Percentiles rank a stretch among this genome's conserved stretches.
These are phyloP conservation scores for Vaccinium darrowii DNA, from an alignment of 148 eudicot species.

Conservation along the genomic window DNA sequence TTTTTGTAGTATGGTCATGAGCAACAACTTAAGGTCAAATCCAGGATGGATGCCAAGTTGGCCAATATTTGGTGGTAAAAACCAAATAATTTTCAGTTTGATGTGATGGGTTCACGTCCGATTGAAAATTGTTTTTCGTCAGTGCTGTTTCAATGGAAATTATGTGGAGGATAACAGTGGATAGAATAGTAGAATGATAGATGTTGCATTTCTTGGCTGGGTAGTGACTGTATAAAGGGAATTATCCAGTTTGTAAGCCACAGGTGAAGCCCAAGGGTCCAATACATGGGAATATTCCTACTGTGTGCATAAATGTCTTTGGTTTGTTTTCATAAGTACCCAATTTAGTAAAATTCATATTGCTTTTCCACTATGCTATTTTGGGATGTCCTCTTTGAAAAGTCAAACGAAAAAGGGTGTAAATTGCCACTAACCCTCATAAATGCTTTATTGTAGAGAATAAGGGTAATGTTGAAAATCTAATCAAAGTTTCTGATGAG, in stretches of 20 bases:
- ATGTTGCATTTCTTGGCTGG: background rate
- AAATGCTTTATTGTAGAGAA: background rate
- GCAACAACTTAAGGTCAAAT: background rate
- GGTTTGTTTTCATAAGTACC: background rate
- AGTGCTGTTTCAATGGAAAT: background rate
- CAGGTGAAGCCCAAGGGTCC: background rate
- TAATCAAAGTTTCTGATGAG: background rate
- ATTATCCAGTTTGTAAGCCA: background rate
- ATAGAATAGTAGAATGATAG: background rate
- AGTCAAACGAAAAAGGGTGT: background rate
- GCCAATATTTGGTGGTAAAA: background rate
- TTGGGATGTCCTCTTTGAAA: background rate
- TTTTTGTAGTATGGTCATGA: background rate
- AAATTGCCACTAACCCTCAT: background rate
- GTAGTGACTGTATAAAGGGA: background rate
- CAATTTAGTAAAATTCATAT: background rate
- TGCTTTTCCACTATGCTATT: background rate
- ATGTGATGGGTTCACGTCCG: background rate
- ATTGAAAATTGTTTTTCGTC: background rate
- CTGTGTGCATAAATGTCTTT: background rate
- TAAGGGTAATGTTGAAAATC: background rate
- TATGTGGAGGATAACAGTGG: background rate
- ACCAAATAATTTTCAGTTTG: background rate
- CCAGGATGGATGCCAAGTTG: background rate
- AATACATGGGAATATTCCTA: background rate